Evolutionary conservation across 306 rosid genomes (phyloP).

Genomic region (Clitoria ternatea): DNA sequence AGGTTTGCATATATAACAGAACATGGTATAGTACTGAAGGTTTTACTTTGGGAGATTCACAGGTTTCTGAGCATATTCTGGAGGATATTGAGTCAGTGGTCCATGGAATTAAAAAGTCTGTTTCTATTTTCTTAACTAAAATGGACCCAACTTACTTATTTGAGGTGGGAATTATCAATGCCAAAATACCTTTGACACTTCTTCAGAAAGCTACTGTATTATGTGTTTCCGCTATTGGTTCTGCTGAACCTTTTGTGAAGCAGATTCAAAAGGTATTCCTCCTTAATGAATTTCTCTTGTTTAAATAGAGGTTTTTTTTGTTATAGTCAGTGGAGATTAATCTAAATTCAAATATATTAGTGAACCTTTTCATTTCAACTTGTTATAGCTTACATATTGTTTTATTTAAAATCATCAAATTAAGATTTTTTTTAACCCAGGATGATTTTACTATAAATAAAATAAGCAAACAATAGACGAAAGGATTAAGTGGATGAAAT

Average conservation of each 20-base stretch:
- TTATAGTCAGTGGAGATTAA: neutral
- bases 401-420: neutral
- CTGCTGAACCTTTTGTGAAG: constrained; percentile 75
- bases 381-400: neutral
- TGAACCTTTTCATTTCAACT: neutral
- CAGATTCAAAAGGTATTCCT: constrained; percentile 58
- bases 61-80: constrained; percentile 60
- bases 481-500: too few species aligned
- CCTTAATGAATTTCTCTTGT: neutral
- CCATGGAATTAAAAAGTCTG: constrained; percentile 39
- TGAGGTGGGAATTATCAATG: constrained; percentile 40
- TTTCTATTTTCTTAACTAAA: constrained; percentile 65
- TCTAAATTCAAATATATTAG: neutral
- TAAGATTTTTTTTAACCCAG: neutral
- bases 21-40: constrained; percentile 8
- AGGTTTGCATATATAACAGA: neutral
- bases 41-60: constrained; percentile 31
- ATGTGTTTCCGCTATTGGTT: constrained; percentile 87
- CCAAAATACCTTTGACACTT: constrained; percentile 44
- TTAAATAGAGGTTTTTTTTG: neutral
- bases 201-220: constrained; percentile 41
- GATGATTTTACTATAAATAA: neutral
- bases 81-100: constrained; percentile 43
- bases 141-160: constrained; percentile 74
- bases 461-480: neutral